Evolutionary conservation across 2,329 filamentous ascomycete genomes (phyloP), one percentile per base, ranked within the genome.

Genomic region (Arthroderma sp.): DNA sequence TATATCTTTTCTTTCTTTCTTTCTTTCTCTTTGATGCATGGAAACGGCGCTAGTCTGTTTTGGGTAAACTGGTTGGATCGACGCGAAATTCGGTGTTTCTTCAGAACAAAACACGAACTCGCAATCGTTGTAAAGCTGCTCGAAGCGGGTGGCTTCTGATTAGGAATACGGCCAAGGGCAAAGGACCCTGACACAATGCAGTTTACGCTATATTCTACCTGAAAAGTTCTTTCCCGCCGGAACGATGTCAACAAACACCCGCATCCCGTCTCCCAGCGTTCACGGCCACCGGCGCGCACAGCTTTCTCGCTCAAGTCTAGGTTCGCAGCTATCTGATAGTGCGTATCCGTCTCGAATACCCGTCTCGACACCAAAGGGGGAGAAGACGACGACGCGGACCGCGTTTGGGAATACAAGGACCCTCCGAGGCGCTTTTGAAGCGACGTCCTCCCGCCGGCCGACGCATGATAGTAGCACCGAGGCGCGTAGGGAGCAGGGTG

Each of bases 351-450:
- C 58, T 32, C 54, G 55, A 38, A 57, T 56, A 37, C 53, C 56
- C 6, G 59, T 51, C 11, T 54, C 58, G 15, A 54, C 56, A 15
- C 53, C 53, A 44, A 56, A 59, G 53, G 56, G 50, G 31, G 44
- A 46, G 38, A 43, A 40, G 30, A 27, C 44, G 28, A 9, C 32
- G 32, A 9, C 8, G 11, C 32, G 59, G 42, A 54, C 56, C 37
- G 59, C 54, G 33, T 59, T 64, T 46, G 59, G 58, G 37, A 50
- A 59, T 36, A 63, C 65, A 9, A 59, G 58, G 29, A 66, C 63
- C 6, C 49, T 68, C 43, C 61, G 60, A 42, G 61, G 60, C 43
- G 63, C 65, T 11, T 68, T 65, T 50, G 58, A 63, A 45, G 57
- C 57, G 28, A 54, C 60, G 39, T 61, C 58, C 43, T 54, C 54